Base-by-base conservation (phyloP, 345 rosid species). In the Garcia nutans region DNA sequence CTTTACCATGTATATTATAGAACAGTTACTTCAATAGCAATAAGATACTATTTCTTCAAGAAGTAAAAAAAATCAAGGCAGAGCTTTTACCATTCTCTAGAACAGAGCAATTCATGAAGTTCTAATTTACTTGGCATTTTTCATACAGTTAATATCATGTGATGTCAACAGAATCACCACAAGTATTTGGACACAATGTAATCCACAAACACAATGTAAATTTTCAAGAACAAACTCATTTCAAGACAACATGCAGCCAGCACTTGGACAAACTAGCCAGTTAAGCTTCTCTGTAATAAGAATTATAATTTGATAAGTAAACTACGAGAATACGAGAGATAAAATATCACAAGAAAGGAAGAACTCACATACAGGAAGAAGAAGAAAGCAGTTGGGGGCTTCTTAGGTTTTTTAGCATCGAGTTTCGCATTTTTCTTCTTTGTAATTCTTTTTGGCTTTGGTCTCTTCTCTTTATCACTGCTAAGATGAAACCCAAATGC, bases 331-430 rank as follows among this genome's bases (percentile, higher is more conserved):
- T 13, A 68, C 6, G 16, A 74, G 26, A 22, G 3, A 65, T 42
- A 26, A 55, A 0, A 15, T 10, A 58, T 22, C 8, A 49, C 8
- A 12, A 47, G 5, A 19, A 47, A 49, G 28, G 41, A 54, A 74
- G 23, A 15, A 59, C 15, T 61, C 41, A 77, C 92, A 23, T 85
- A 91, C 98, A 94, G 78, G 88, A 87, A 94, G 81, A 60, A 94
- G 86, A 94, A 94, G 84, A 94, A 94, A 52, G 95, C 97, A 71
- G 97, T 94, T 10, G 97, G 91, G 59, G 97, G 97, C 77, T 94
- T 92, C 88, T 94, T 94, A 2, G 98, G 98, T 84, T 76, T 92
- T 79, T 85, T 85, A 63, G 87, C 83, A 52, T 88, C 91, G 33
- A 79, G 15, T 83, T 87, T 88, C 68, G 8, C 22, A 2, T 41